Conservation (phyloP, 106 monocot species). For the Triglochin maritima region DNA sequence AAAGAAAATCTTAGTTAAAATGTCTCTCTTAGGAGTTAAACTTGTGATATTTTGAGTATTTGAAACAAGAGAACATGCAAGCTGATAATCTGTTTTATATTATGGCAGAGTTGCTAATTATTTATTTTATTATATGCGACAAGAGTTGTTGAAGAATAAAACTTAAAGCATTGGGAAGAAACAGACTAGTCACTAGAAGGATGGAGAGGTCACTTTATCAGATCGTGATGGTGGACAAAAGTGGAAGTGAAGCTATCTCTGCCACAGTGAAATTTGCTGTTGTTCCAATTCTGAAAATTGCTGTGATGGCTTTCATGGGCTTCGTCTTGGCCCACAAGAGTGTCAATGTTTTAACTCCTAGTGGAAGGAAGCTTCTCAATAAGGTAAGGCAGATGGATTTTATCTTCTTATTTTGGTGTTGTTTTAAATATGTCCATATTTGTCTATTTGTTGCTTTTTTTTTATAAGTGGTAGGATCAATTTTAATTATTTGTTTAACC, state of each 20-base stretch:
- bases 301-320: conserved; percentile 82
- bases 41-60: too few relatives aligned
- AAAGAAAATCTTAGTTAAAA: too few relatives aligned
- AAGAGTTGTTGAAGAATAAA: too few relatives aligned
- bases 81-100: too few relatives aligned
- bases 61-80: too few relatives aligned
- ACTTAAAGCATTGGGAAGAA: too few relatives aligned
- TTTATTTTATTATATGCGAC: too few relatives aligned
- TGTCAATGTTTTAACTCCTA: conserved; percentile 73
- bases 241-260: conserved; percentile 44
- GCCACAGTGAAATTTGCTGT: conserved; percentile 58
- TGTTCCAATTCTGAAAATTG: conserved; percentile 80
- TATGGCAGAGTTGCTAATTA: too few relatives aligned
- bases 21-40: too few relatives aligned
- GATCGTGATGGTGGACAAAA: conserved; percentile 22
- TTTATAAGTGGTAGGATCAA: too few relatives aligned
- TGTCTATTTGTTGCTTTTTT: neutral
- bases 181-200: neutral
- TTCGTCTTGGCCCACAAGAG: conserved; percentile 85
- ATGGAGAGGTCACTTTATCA: conserved; percentile 47
- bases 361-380: conserved; percentile 93
- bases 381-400: conserved; percentile 36
- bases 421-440: neutral
- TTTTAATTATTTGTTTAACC: too few relatives aligned
- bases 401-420: neutral